phyloP scores from a whole-genome alignment of 345 rosid genomes.

The Murraya koenigii region DNA sequence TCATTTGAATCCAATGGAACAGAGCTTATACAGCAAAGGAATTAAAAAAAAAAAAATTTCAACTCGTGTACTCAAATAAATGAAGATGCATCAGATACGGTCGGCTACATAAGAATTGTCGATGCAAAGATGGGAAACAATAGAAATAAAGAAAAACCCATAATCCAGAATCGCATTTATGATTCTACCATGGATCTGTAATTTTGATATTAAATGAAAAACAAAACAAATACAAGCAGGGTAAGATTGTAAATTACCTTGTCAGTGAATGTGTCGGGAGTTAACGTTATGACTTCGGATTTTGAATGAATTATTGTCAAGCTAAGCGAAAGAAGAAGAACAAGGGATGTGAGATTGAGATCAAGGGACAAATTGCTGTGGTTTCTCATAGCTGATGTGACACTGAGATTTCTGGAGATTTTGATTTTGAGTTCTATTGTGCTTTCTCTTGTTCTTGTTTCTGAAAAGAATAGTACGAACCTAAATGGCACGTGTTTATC shows the following conservation, averaged over 20 bases:
- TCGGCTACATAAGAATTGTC: background rate
- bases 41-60: background rate
- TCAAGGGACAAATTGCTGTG: slow-evolving; percentile 14
- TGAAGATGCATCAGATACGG: background rate
- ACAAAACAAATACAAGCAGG: slow-evolving; percentile 1
- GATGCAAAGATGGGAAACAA: background rate
- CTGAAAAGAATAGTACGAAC: background rate
- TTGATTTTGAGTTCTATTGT: background rate
- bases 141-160: background rate
- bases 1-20: background rate
- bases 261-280: slow-evolving; percentile 87
- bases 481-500: background rate
- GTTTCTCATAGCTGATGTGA: slow-evolving; percentile 18
- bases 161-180: background rate
- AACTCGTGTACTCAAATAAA: background rate
- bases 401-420: background rate
- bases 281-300: slow-evolving; percentile 85
- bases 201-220: background rate
- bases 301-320: slow-evolving; percentile 15
- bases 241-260: slow-evolving; percentile 50
- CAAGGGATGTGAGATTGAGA: slow-evolving; percentile 14
- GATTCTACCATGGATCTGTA: background rate
- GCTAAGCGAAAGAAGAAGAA: slow-evolving; percentile 36
- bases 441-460: background rate
- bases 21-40: background rate